Conservation (phyloP, 306 rosid genomes). For the Trichosanthes cucumerina region DNA sequence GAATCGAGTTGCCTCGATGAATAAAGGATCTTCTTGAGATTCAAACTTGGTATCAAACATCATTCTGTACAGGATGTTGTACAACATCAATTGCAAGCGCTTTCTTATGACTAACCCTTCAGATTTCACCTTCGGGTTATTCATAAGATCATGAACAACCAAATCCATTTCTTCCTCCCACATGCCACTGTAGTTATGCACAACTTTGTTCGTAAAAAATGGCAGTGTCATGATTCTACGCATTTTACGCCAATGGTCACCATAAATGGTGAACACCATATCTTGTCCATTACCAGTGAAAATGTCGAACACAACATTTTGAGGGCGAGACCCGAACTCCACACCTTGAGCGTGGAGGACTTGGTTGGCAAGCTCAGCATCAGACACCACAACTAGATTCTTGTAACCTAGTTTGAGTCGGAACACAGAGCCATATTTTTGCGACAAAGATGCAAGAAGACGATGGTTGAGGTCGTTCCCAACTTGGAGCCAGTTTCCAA, state of each 20-base stretch:
- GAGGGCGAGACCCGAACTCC: slow-evolving; percentile 64
- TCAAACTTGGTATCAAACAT: slow-evolving; percentile 77
- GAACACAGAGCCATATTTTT: slow-evolving; percentile 46
- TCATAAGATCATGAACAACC: slow-evolving; percentile 48
- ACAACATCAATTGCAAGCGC: slow-evolving; percentile 58
- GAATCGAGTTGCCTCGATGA: slow-evolving; percentile 57
- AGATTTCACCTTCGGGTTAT: slow-evolving; percentile 22
- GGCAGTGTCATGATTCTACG: slow-evolving; percentile 74
- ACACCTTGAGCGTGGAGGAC: slow-evolving; percentile 78
- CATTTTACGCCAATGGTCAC: slow-evolving; percentile 89
- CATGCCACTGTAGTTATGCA: slow-evolving; percentile 50
- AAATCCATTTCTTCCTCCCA: slow-evolving; percentile 79
- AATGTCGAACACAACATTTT: slow-evolving; percentile 65
- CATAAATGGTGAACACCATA: slow-evolving; percentile 72
- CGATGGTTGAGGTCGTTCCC: slow-evolving; percentile 81
- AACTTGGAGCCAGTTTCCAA: slow-evolving; percentile 81
- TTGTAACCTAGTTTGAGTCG: slow-evolving; percentile 69
- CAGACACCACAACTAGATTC: slow-evolving; percentile 56
- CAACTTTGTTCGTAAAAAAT: slow-evolving; percentile 80
- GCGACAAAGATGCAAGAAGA: slow-evolving; percentile 49
- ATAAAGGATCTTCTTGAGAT: slow-evolving; percentile 70
- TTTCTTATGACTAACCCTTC: slow-evolving; percentile 56
- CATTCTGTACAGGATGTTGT: slow-evolving; percentile 77
- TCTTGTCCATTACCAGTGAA: slow-evolving; percentile 81
- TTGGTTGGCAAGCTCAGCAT: slow-evolving; percentile 50